Evolutionary conservation across 805 yeast species (phyloP).

Genomic region (Candida incommunis): DNA sequence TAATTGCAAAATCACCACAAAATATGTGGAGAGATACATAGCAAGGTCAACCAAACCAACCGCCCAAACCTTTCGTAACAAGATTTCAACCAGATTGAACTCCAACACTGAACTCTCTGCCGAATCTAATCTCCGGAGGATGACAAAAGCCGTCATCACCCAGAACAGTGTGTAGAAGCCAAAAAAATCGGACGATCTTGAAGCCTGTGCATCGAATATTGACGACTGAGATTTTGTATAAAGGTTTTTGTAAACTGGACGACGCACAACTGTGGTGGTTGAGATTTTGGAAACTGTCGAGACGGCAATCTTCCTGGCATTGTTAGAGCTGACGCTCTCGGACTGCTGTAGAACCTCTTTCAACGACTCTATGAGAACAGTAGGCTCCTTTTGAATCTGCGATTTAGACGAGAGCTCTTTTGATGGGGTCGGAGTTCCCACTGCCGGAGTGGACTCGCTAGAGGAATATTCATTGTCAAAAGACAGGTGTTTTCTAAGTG

Average conservation of each 20-base stretch:
- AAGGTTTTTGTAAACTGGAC: not conserved
- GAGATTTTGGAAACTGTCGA: not conserved
- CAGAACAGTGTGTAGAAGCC: constrained; percentile 62
- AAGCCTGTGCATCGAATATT: constrained; percentile 17
- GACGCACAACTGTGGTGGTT: not conserved
- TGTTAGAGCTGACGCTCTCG: not conserved
- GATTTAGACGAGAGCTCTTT: not conserved
- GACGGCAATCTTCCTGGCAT: not conserved
- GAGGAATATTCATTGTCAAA: not conserved
- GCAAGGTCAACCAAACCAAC: constrained; percentile 61
- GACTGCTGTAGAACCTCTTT: not conserved
- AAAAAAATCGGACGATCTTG: constrained; percentile 31
- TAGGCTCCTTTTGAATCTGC: not conserved
- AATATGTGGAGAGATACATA: constrained; percentile 60
- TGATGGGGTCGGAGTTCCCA: not conserved
- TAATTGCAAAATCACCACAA: constrained; percentile 45
- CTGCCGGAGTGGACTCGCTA: not conserved
- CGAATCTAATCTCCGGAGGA: constrained; percentile 35
- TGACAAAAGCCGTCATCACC: constrained; percentile 14
- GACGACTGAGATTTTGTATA: constrained; percentile 8
- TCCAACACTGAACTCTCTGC: constrained; percentile 41
- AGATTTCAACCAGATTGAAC: constrained; percentile 40
- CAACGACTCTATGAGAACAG: not conserved
- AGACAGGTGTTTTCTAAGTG: not conserved
- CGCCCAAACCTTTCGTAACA: constrained; percentile 45